Conservation (phyloP, 495 filamentous ascomycete species). For the Penicillium subrubescens region DNA sequence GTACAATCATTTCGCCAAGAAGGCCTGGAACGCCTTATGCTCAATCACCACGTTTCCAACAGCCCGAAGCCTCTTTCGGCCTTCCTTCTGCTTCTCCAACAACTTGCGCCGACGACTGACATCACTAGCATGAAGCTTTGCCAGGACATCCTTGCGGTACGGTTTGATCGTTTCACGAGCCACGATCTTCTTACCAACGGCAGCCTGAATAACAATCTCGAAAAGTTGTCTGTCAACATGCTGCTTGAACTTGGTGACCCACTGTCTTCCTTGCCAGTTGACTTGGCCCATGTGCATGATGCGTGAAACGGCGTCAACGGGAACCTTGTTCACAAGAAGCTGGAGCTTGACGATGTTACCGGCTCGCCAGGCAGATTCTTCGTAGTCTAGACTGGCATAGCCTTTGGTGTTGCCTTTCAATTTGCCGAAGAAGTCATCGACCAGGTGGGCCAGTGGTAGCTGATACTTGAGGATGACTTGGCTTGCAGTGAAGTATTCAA, state of each 20-base stretch:
- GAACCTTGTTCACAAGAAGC: conserved; percentile 86
- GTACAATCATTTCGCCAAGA: conserved; percentile 64
- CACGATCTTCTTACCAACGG: conserved; percentile 78
- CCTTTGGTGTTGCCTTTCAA: conserved; percentile 86
- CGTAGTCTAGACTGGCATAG: conserved; percentile 88
- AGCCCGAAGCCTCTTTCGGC: conserved; percentile 77
- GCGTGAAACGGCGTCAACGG: conserved; percentile 92
- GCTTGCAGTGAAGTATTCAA: conserved; percentile 89
- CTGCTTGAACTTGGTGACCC: conserved; percentile 97
- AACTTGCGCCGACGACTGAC: conserved; percentile 80
- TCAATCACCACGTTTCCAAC: conserved; percentile 86
- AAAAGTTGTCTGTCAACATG: conserved; percentile 96
- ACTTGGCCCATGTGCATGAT: conserved; percentile 82
- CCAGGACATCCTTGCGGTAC: conserved; percentile 91
- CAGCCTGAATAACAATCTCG: conserved; percentile 93
- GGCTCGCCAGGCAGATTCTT: conserved; percentile 84
- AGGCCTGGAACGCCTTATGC: conserved; percentile 89
- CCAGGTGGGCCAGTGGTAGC: conserved; percentile 81
- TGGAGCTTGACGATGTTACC: conserved; percentile 88
- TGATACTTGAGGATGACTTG: conserved; percentile 96
- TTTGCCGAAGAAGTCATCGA: conserved; percentile 97
- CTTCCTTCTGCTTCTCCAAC: conserved; percentile 96
- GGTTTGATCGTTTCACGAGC: conserved; percentile 96
- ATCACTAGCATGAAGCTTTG: conserved; percentile 92
- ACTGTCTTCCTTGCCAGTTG: conserved; percentile 72